These are phyloP conservation scores for Favolaschia claudopus DNA, from an alignment of 768 basidiomycete species.

Conservation along the genomic window DNA sequence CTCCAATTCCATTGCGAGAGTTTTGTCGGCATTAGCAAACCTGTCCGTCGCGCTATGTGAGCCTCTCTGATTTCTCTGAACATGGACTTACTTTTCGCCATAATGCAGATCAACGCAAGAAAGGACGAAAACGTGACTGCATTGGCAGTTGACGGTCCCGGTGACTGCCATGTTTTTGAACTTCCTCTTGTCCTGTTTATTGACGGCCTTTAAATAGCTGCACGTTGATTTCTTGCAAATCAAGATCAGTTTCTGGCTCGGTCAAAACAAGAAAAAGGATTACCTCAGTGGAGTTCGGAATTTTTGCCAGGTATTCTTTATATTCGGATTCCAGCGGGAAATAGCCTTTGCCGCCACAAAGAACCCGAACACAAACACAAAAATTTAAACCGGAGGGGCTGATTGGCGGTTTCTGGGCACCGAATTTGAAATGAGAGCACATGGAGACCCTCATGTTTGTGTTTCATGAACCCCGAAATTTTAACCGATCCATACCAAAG, in stretches of 20 bases:
- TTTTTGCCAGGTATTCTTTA: slow-evolving; percentile 17
- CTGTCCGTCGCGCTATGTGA: neutral
- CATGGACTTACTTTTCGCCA: slow-evolving; percentile 25
- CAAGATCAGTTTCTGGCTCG: too few relatives aligned
- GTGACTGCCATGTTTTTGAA: slow-evolving; percentile 31
- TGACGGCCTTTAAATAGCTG: slow-evolving; percentile 30
- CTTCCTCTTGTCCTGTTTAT: slow-evolving; percentile 33
- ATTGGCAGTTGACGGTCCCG: slow-evolving; percentile 29
- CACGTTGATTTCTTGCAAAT: slow-evolving; percentile 34
- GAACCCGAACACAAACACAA: too few relatives aligned
- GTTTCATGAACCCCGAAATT: too few relatives aligned
- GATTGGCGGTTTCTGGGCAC: too few relatives aligned
- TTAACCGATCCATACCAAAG: too few relatives aligned
- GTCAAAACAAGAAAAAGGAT: too few relatives aligned
- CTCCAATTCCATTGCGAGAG: slow-evolving; percentile 3
- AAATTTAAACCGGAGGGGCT: too few relatives aligned
- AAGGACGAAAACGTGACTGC: slow-evolving; percentile 27
- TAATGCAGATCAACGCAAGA: slow-evolving; percentile 26
- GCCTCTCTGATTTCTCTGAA: neutral
- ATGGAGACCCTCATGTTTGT: too few relatives aligned
- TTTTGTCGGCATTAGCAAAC: slow-evolving; percentile 23
- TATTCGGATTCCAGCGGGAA: slow-evolving; percentile 26
- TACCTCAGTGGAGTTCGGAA: slow-evolving; percentile 19
- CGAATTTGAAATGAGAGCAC: too few relatives aligned
- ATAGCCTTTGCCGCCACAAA: slow-evolving; percentile 18